Evolutionary conservation across 2,329 filamentous ascomycete genomes (phyloP).

Genomic region (Teratosphaeriaceae sp.): DNA sequence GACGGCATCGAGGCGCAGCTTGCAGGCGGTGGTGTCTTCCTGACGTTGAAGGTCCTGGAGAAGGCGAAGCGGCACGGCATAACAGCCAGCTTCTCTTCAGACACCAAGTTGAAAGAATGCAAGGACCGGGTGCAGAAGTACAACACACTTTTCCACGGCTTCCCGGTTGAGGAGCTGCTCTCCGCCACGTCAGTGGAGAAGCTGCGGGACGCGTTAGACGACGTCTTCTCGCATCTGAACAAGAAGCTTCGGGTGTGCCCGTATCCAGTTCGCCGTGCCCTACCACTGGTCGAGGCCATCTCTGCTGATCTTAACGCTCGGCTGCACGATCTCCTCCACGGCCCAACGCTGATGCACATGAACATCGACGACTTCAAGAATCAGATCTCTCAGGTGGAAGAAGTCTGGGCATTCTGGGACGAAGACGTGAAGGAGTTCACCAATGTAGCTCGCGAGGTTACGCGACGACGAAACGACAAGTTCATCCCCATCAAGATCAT

Average conservation of each 20-base stretch:
- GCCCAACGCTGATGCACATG: slow-evolving; percentile 81
- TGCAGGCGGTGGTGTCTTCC: slow-evolving; percentile 74
- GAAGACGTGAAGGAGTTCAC: slow-evolving; percentile 97
- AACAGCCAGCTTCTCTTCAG: slow-evolving; percentile 91
- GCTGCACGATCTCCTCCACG: slow-evolving; percentile 77
- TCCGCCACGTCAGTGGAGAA: slow-evolving; percentile 86
- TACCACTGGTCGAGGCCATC: slow-evolving; percentile 94
- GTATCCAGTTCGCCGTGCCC: slow-evolving; percentile 84
- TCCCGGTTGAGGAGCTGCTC: slow-evolving; percentile 88
- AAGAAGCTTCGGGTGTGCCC: slow-evolving; percentile 96
- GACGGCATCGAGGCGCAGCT: slow-evolving; percentile 89
- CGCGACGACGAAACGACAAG: slow-evolving; percentile 86
- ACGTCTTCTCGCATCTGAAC: slow-evolving; percentile 92
- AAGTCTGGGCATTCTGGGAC: slow-evolving; percentile 90
- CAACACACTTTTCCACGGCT: slow-evolving; percentile 97
- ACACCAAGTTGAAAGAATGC: slow-evolving; percentile 92
- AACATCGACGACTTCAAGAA: slow-evolving; percentile 85
- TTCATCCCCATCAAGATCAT: slow-evolving; percentile 98
- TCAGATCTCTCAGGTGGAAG: slow-evolving; percentile 75
- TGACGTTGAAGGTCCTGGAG: slow-evolving; percentile 92
- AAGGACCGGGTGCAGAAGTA: slow-evolving; percentile 97
- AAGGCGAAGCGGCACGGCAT: slow-evolving; percentile 98
- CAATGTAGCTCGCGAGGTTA: slow-evolving; percentile 92
- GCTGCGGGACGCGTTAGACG: slow-evolving; percentile 77
- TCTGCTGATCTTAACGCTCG: slow-evolving; percentile 85